Percentiles rank a stretch among this genome's conserved stretches.
These are phyloP conservation scores for Tolypocladium capitatum DNA, from an alignment of 2,329 filamentous ascomycete genomes.

Conservation along the genomic window DNA sequence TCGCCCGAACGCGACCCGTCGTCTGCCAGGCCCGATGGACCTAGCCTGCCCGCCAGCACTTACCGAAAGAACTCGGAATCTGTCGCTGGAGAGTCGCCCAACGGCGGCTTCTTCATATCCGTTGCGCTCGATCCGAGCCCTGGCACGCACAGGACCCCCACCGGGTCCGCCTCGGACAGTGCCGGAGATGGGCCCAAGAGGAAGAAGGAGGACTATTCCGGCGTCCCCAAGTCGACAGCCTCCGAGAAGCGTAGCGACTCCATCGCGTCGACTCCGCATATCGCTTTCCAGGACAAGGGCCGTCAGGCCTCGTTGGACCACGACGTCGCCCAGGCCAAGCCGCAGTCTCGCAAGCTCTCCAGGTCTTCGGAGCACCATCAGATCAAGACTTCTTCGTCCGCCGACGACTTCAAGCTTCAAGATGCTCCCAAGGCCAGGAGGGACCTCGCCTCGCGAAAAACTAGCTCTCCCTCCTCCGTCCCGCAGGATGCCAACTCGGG, in stretches of 20 bases:
- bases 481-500: constrained; percentile 21
- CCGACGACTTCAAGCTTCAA: constrained; percentile 59
- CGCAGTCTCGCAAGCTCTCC: constrained; percentile 32
- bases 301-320: constrained; percentile 45
- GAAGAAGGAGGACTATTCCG: constrained; percentile 50
- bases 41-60: constrained; percentile 59
- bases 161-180: constrained; percentile 38
- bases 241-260: constrained; percentile 35
- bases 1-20: constrained; percentile 41
- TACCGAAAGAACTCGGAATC: constrained; percentile 58
- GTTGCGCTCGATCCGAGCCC: constrained; percentile 61
- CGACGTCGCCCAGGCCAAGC: constrained; percentile 38
- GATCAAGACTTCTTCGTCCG: constrained; percentile 13
- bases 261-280: constrained; percentile 62
- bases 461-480: constrained; percentile 26
- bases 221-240: constrained; percentile 25
- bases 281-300: constrained; percentile 78
- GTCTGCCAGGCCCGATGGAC: constrained; percentile 36
- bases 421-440: constrained; percentile 61
- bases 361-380: constrained; percentile 21
- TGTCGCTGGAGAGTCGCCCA: constrained; percentile 38
- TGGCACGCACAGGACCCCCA: constrained; percentile 39
- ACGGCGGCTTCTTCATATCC: constrained; percentile 59
- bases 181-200: constrained; percentile 30
- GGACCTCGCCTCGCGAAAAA: constrained; percentile 25